Evolutionary conservation across 2,329 filamentous ascomycete genomes (phyloP).

Genomic region (Neurospora sp.): DNA sequence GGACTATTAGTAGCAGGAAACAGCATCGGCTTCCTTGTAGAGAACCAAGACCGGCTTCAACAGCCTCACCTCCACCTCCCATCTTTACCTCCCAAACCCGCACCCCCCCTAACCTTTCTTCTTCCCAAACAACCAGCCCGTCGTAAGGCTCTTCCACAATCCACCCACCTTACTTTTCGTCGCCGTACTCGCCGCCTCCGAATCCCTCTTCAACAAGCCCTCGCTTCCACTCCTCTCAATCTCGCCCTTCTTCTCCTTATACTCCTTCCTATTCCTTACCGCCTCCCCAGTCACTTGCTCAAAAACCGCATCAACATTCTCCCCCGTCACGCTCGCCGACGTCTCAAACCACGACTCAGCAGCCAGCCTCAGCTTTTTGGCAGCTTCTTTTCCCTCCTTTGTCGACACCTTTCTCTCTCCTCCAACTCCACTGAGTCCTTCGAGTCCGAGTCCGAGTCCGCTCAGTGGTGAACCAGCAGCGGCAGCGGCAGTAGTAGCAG

Average conservation of each 20-base stretch:
- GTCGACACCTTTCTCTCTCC: neutral
- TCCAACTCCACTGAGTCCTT: neutral
- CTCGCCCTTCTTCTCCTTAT: slow-evolving; percentile 14
- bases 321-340: slow-evolving; percentile 25
- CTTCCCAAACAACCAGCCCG: slow-evolving; percentile 4
- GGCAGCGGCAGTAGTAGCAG: neutral
- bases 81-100: too few relatives aligned
- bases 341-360: slow-evolving; percentile 22
- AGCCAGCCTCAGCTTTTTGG: neutral
- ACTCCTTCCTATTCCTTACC: slow-evolving; percentile 21
- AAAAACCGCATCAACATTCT: slow-evolving; percentile 26
- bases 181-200: neutral
- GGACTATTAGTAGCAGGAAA: neutral
- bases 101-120: neutral
- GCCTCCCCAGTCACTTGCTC: slow-evolving; percentile 24
- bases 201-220: neutral
- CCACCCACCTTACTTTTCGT: slow-evolving; percentile 6
- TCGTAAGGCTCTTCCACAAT: slow-evolving; percentile 13
- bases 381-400: neutral
- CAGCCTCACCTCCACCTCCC: neutral
- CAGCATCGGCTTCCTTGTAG: neutral
- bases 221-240: slow-evolving; percentile 1
- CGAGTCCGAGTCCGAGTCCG: neutral
- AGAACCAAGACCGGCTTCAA: neutral
- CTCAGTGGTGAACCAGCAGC: neutral